Evolutionary conservation across 257 asterid genomes (phyloP).

Genomic region (Solanum gandarillasii): DNA sequence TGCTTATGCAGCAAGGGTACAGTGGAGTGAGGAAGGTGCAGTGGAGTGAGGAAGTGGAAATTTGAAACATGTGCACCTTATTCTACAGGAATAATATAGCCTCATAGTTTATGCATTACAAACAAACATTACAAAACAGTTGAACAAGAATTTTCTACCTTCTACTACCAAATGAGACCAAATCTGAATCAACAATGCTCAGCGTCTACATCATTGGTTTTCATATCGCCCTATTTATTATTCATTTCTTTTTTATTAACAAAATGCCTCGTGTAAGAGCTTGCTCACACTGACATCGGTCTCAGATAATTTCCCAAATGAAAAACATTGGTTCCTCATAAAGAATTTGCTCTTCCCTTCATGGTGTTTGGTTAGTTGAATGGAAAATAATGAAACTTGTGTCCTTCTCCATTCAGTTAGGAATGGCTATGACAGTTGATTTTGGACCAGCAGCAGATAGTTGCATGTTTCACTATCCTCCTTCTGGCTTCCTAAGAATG

Average conservation of each 20-base stretch:
- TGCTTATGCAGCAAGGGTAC: neutral
- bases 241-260: neutral
- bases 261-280: neutral
- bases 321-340: neutral
- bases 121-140: neutral
- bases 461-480: neutral
- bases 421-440: neutral
- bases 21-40: too few species aligned
- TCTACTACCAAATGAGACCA: neutral
- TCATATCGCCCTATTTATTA: neutral
- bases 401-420: neutral
- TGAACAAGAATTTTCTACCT: neutral
- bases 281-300: neutral
- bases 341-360: neutral
- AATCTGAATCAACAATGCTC: neutral
- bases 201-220: neutral
- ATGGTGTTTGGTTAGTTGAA: neutral
- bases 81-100: neutral
- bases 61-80: neutral
- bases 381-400: neutral
- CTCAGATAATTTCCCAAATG: neutral
- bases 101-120: neutral
- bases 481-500: neutral
- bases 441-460: neutral
- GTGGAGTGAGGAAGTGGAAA: neutral